These are phyloP conservation scores for Arbutus unedo DNA, from an alignment of 148 eudicot genomes.

Conservation along the genomic window DNA sequence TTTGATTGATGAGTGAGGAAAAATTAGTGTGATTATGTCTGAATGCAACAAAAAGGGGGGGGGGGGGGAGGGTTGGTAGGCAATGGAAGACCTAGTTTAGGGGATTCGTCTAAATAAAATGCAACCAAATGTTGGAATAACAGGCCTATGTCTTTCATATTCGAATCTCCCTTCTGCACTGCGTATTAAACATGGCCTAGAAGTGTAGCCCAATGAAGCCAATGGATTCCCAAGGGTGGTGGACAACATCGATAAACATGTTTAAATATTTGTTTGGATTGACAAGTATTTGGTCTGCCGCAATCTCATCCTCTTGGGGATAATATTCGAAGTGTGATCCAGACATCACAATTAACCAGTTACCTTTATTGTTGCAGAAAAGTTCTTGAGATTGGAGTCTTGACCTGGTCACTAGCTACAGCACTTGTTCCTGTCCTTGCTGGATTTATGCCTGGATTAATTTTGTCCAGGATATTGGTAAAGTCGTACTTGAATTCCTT, in stretches of 20 bases:
- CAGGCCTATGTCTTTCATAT: too few species aligned
- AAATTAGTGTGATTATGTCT: too few species aligned
- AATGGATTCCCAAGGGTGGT: background rate
- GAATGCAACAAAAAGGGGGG: too few species aligned
- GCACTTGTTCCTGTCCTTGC: constrained; percentile 84
- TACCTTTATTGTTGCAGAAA: constrained; percentile 48
- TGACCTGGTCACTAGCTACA: constrained; percentile 92
- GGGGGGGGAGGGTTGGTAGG: too few species aligned
- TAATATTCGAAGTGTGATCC: background rate
- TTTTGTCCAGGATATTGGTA: constrained; percentile 88
- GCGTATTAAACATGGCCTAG: background rate
- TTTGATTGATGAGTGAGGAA: too few species aligned
- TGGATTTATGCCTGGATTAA: constrained; percentile 89
- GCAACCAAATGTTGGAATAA: too few species aligned
- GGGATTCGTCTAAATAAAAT: too few species aligned
- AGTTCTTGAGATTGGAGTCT: constrained; percentile 84
- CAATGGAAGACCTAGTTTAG: too few species aligned
- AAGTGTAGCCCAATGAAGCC: constrained; percentile 5
- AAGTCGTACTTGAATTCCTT: background rate
- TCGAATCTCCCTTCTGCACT: too few species aligned
- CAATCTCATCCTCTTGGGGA: background rate
- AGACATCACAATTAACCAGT: background rate
- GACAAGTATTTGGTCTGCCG: background rate
- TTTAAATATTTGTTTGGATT: background rate
- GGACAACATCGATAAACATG: background rate